A percentile compares a stretch with the other conserved stretches of the same genome.
Conservation (phyloP, 208 protist species). For the Leishmania arabica region DNA sequence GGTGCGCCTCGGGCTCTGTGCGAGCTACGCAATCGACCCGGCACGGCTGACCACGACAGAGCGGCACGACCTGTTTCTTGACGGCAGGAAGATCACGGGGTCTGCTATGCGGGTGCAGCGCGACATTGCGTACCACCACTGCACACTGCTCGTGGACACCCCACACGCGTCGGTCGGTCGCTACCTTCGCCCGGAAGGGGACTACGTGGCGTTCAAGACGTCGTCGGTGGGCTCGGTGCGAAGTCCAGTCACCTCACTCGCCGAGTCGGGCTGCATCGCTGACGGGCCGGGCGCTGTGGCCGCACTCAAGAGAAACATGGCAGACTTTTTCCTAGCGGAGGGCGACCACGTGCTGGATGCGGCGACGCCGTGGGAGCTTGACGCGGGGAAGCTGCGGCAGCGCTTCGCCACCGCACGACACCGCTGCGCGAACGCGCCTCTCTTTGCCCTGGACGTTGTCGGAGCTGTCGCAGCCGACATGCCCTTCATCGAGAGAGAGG, state of each 20-base stretch:
- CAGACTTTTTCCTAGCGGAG: constrained; percentile 48
- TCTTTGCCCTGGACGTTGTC: constrained; percentile 14
- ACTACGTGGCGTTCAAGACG: constrained; percentile 53
- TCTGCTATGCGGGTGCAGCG: constrained; percentile 90
- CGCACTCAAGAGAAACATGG: constrained; percentile 23
- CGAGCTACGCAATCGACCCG: constrained; percentile 38
- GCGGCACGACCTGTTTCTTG: constrained; percentile 84
- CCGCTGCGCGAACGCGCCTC: neutral
- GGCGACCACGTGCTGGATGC: constrained; percentile 34
- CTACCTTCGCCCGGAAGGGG: constrained; percentile 62
- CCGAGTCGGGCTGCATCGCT: constrained; percentile 10
- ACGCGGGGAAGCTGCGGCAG: neutral
- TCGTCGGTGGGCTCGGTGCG: constrained; percentile 65
- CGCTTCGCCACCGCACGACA: neutral
- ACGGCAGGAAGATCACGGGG: constrained; percentile 84
- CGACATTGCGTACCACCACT: constrained; percentile 85
- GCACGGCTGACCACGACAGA: constrained; percentile 61
- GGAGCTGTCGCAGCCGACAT: constrained; percentile 30
- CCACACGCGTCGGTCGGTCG: constrained; percentile 33
- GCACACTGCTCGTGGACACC: constrained; percentile 77
- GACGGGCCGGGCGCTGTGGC: constrained; percentile 14
- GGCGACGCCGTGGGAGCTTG: constrained; percentile 38
- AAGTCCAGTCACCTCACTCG: constrained; percentile 77
- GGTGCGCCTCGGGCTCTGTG: constrained; percentile 52
- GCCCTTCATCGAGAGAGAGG: constrained; percentile 50